Conservation (phyloP, 495 filamentous ascomycete species). For the Chaetomium fimeti region DNA sequence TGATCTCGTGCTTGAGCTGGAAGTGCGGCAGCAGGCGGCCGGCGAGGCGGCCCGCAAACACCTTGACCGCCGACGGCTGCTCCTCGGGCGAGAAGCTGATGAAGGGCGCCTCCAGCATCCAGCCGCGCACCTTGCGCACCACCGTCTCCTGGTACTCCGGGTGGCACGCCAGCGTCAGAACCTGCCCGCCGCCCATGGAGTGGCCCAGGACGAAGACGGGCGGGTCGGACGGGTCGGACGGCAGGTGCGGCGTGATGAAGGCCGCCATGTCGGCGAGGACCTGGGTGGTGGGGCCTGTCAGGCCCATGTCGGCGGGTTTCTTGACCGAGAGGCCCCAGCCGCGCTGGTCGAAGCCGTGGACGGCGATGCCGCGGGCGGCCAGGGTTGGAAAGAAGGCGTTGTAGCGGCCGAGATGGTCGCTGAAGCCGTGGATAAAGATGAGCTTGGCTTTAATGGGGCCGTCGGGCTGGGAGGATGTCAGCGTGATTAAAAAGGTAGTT, state of each 20-base stretch:
- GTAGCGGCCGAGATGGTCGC: slow-evolving; percentile 79
- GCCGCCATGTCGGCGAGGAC: slow-evolving; percentile 76
- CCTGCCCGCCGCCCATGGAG: slow-evolving; percentile 74
- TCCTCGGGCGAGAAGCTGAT: slow-evolving; percentile 62
- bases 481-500: not conserved
- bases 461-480: slow-evolving; percentile 43
- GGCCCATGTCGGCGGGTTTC: slow-evolving; percentile 56
- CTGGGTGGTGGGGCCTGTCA: slow-evolving; percentile 65
- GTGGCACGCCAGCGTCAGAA: slow-evolving; percentile 51
- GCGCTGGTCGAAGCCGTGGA: slow-evolving; percentile 77
- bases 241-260: slow-evolving; percentile 55
- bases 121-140: slow-evolving; percentile 56
- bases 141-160: slow-evolving; percentile 45
- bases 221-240: slow-evolving; percentile 19
- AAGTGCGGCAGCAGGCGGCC: slow-evolving; percentile 60
- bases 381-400: slow-evolving; percentile 65
- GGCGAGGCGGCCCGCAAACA: slow-evolving; percentile 62
- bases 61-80: slow-evolving; percentile 57
- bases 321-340: slow-evolving; percentile 58
- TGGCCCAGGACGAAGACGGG: slow-evolving; percentile 80
- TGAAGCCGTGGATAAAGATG: slow-evolving; percentile 83
- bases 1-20: slow-evolving; percentile 58
- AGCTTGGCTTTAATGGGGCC: slow-evolving; percentile 61
- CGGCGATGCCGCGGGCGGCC: slow-evolving; percentile 67
- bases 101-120: slow-evolving; percentile 67